phyloP scores from a whole-genome alignment of 1,284 basidiomycete genomes.

The Moesziomyces sp. region DNA sequence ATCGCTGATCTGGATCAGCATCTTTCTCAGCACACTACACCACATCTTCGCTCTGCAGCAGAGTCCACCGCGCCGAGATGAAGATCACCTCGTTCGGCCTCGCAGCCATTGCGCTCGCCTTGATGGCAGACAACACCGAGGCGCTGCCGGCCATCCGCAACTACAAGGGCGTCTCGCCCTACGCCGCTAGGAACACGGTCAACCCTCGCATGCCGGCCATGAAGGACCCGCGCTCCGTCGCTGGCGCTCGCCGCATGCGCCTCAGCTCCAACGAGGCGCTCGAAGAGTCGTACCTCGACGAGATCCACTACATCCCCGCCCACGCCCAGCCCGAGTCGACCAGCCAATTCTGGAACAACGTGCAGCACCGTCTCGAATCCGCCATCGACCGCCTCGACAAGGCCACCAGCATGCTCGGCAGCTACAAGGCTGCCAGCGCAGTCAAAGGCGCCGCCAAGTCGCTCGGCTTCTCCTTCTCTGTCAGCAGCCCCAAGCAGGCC shows the following conservation, averaged over 20 bases:
- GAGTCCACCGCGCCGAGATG: slow-evolving; percentile 14
- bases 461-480: slow-evolving; percentile 42
- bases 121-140: slow-evolving; percentile 40
- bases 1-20: slow-evolving; percentile 16
- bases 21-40: neutral
- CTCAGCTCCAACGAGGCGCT: slow-evolving; percentile 39
- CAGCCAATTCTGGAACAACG: slow-evolving; percentile 46
- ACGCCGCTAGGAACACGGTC: slow-evolving; percentile 28
- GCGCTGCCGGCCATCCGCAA: slow-evolving; percentile 42
- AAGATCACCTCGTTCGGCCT: slow-evolving; percentile 47
- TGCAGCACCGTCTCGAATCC: slow-evolving; percentile 41
- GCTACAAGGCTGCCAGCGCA: slow-evolving; percentile 27
- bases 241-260: slow-evolving; percentile 40
- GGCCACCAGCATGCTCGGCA: slow-evolving; percentile 31
- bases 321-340: slow-evolving; percentile 13
- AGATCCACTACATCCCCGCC: slow-evolving; percentile 37
- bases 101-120: slow-evolving; percentile 43
- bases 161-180: slow-evolving; percentile 48
- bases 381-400: slow-evolving; percentile 39
- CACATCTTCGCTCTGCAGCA: neutral
- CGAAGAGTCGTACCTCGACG: slow-evolving; percentile 48
- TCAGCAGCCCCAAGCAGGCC: slow-evolving; percentile 22
- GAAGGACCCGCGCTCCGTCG: slow-evolving; percentile 34
- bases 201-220: slow-evolving; percentile 21
- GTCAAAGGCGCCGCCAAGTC: slow-evolving; percentile 43